Percentiles rank a stretch among this genome's conserved stretches.
These are phyloP conservation scores for Blyttiomyces sp. DNA, from an alignment of 371 early-diverging fungal species.

Conservation along the genomic window DNA sequence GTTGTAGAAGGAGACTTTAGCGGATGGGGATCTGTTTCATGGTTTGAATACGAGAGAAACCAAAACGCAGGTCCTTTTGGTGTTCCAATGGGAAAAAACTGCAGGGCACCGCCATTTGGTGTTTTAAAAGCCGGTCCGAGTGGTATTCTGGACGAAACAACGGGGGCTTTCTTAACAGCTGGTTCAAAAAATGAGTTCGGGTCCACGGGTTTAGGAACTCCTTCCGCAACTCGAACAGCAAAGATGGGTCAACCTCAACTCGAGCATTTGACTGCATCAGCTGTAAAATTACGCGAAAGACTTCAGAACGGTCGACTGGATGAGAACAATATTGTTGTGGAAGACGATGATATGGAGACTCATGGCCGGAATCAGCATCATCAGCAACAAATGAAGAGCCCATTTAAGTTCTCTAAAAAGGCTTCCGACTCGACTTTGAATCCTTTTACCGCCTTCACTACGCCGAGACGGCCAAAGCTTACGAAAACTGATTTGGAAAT, in stretches of 20 bases:
- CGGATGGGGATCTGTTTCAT: constrained; percentile 11
- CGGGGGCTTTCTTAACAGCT: neutral
- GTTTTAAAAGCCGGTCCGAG: neutral
- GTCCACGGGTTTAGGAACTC: neutral
- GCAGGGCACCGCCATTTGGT: neutral
- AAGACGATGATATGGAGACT: neutral
- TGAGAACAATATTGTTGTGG: neutral
- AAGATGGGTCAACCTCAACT: neutral
- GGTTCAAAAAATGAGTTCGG: neutral
- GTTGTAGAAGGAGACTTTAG: constrained; percentile 10
- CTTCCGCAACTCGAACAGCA: neutral
- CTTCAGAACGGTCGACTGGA: neutral
- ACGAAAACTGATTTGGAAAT: no score
- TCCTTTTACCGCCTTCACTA: no score
- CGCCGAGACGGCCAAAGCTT: no score
- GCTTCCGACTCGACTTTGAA: no score
- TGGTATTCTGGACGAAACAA: neutral
- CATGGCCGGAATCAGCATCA: neutral
- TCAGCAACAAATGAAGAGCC: neutral
- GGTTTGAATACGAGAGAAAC: neutral
- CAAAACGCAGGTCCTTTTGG: neutral
- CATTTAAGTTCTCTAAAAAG: no score
- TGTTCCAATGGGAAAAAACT: neutral
- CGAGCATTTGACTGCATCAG: neutral
- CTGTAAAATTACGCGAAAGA: neutral